phyloP scores from a whole-genome alignment of 768 basidiomycete species.

The Tulasnella sp. region DNA sequence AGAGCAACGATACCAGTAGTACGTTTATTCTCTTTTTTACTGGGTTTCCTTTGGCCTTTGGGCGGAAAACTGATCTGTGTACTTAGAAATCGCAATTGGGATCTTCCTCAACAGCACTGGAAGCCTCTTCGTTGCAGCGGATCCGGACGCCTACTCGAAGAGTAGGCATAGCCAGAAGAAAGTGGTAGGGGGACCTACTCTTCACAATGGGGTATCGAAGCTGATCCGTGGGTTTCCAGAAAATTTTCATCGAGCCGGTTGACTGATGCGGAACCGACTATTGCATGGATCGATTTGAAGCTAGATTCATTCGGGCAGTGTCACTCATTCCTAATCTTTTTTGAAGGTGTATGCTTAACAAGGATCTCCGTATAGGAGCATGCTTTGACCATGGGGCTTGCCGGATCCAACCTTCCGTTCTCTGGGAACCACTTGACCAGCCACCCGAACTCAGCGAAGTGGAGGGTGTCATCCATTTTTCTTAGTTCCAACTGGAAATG shows the following conservation, averaged over 20 bases:
- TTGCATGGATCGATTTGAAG: background rate
- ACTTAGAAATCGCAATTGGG: background rate
- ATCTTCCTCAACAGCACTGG: background rate
- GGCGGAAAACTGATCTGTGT: no score
- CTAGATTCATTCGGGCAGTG: background rate
- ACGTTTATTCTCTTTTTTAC: background rate
- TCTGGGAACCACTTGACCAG: no score
- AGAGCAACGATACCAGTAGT: background rate
- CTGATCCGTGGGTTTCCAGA: background rate
- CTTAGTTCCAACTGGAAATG: no score
- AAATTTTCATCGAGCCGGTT: background rate
- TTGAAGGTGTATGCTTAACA: no score
- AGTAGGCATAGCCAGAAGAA: accelerated
- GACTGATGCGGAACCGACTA: background rate
- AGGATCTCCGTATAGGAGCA: background rate
- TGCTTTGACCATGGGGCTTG: background rate
- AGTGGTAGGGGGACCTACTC: background rate
- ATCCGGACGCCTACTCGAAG: background rate
- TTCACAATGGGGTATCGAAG: background rate
- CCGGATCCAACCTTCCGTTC: background rate
- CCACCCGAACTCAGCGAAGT: no score
- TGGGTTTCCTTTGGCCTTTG: background rate
- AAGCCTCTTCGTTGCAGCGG: background rate
- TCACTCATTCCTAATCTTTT: background rate
- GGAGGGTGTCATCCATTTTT: no score